These are phyloP conservation scores for Fusarium nurragi DNA, from an alignment of 2,329 filamentous ascomycete species.

Conservation along the genomic window DNA sequence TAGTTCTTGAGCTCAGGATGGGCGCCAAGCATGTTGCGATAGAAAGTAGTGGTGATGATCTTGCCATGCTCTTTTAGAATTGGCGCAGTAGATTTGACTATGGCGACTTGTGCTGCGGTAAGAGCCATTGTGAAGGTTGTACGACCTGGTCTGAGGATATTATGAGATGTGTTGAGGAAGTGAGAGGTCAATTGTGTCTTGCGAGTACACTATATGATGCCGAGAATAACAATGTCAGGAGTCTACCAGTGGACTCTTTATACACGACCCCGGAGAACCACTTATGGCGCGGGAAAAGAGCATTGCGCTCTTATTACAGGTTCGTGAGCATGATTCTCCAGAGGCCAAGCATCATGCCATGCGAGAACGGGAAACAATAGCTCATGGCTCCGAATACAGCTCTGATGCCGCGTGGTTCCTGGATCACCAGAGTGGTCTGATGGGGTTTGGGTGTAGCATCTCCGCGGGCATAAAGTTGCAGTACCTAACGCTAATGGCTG, in stretches of 20 bases:
- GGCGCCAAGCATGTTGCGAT: conserved; percentile 71
- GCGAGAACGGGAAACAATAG: conserved; percentile 9
- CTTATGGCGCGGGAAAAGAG: conserved; percentile 35
- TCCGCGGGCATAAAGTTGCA: conserved; percentile 36
- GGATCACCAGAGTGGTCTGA: conserved; percentile 41
- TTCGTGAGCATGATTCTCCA: background rate
- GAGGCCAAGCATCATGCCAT: conserved; percentile 23
- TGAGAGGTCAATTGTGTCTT: background rate
- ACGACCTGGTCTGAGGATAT: background rate
- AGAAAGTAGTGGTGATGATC: conserved; percentile 77
- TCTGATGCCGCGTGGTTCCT: conserved; percentile 28
- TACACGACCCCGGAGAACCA: conserved; percentile 35
- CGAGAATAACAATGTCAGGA: conserved; percentile 7
- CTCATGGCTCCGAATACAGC: conserved; percentile 3
- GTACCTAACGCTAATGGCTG: background rate
- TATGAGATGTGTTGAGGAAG: background rate
- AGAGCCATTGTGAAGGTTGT: conserved; percentile 56
- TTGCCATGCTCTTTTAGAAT: conserved; percentile 74
- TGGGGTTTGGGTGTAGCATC: conserved; percentile 34
- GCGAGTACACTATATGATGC: conserved; percentile 20
- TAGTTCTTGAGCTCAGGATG: conserved; percentile 73
- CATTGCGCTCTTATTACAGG: conserved; percentile 26
- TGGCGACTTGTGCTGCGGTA: conserved; percentile 70
- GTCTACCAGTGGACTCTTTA: conserved; percentile 19
- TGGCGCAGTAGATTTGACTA: conserved; percentile 81